Conservation (phyloP, 345 rosid species). For the Excoecaria cochinchinensis region DNA sequence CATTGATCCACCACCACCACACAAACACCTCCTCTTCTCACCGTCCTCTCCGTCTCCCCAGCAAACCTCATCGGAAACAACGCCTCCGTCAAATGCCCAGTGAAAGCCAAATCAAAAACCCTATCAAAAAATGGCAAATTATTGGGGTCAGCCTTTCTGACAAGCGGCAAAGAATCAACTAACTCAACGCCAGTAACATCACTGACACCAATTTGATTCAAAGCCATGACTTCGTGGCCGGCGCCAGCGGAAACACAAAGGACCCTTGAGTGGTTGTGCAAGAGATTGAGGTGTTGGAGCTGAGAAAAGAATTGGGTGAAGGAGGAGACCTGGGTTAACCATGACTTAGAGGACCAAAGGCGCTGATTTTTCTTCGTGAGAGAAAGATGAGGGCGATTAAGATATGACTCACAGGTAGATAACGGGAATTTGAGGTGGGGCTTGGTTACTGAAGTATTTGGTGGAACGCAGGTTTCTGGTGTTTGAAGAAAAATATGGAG, state of each 20-base stretch:
- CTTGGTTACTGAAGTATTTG: constrained; percentile 37
- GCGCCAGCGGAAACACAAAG: constrained; percentile 89
- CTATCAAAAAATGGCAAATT: constrained; percentile 75
- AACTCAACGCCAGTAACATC: constrained; percentile 80
- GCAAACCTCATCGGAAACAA: constrained; percentile 61
- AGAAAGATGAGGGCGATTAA: constrained; percentile 53
- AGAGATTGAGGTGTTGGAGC: constrained; percentile 39
- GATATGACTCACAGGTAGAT: constrained; percentile 71
- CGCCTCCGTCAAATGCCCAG: constrained; percentile 56
- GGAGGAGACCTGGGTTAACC: constrained; percentile 56
- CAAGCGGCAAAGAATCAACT: constrained; percentile 71
- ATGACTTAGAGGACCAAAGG: constrained; percentile 64
- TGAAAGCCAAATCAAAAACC: constrained; percentile 70
- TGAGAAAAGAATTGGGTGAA: constrained; percentile 47
- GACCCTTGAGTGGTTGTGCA: constrained; percentile 63
- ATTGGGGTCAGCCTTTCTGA: constrained; percentile 72
- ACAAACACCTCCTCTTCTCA: constrained; percentile 54
- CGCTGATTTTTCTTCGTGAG: constrained; percentile 63
- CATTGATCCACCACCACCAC: constrained; percentile 62
- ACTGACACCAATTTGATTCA: constrained; percentile 48
- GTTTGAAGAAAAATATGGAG: constrained; percentile 51
- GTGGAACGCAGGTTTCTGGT: constrained; percentile 61
- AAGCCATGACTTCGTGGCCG: constrained; percentile 83
- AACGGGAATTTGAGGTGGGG: constrained; percentile 69
- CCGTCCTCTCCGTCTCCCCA: constrained; percentile 88